These are phyloP conservation scores for Zygoascus flipseniorum DNA, from an alignment of 805 yeast species.

Conservation along the genomic window DNA sequence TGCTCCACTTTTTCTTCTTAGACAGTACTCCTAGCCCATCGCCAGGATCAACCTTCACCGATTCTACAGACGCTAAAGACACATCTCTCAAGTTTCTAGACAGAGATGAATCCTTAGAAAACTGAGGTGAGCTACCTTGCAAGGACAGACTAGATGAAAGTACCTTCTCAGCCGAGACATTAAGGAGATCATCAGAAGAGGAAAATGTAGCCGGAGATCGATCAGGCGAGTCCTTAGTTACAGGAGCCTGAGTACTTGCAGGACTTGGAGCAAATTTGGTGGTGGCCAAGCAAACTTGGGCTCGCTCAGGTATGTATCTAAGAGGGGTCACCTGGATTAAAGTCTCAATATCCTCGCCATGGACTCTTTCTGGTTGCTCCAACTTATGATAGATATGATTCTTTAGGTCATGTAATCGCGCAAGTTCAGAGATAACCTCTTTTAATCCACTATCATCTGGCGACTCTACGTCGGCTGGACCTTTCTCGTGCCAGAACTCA, in stretches of 20 bases:
- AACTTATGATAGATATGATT: not conserved
- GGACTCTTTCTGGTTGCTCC: not conserved
- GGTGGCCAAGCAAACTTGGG: not conserved
- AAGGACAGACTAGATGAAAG: not conserved
- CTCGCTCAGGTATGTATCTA: not conserved
- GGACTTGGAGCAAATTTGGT: not conserved
- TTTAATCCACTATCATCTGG: conserved; percentile 27
- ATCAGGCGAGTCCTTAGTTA: not conserved
- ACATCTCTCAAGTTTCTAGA: not conserved
- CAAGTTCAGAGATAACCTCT: not conserved
- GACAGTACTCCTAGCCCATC: not conserved
- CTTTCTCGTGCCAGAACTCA: conserved; percentile 16
- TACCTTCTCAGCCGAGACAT: not conserved
- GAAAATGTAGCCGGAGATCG: not conserved
- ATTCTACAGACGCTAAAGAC: not conserved
- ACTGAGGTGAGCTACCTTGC: not conserved
- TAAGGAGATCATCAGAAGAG: not conserved
- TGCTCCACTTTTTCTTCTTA: not conserved
- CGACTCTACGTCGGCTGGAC: conserved; percentile 27
- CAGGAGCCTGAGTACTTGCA: not conserved
- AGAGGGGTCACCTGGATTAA: not conserved
- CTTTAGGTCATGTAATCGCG: not conserved
- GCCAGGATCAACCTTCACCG: not conserved
- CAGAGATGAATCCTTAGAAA: not conserved
- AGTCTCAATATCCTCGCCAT: not conserved